These are phyloP conservation scores for Suhomyces pyralidae DNA, from an alignment of 805 yeast species.

Conservation along the genomic window DNA sequence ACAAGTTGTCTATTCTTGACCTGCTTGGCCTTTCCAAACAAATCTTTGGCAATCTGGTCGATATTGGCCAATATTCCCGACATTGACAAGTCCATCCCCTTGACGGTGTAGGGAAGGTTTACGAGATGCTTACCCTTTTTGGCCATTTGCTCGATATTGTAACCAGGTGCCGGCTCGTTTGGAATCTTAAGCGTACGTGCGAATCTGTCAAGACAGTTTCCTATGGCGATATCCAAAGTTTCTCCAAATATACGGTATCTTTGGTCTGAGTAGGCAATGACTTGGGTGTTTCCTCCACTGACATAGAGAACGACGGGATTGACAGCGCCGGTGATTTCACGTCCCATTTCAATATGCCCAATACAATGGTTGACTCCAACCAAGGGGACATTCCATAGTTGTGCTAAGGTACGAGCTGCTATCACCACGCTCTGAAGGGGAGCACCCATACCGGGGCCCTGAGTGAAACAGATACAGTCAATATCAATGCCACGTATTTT, in stretches of 20 bases:
- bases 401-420: constrained; percentile 83
- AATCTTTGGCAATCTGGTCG: constrained; percentile 74
- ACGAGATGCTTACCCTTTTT: constrained; percentile 62
- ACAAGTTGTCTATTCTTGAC: constrained; percentile 29
- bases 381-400: constrained; percentile 78
- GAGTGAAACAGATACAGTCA: constrained; percentile 88
- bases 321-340: constrained; percentile 96
- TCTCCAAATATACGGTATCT: constrained; percentile 98
- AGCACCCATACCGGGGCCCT: constrained; percentile 99
- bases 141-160: constrained; percentile 93
- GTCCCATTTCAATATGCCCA: constrained; percentile 98
- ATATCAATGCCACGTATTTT: constrained; percentile 47
- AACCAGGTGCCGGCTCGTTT: constrained; percentile 96
- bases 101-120: constrained; percentile 90
- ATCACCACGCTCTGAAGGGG: constrained; percentile 91
- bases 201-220: constrained; percentile 93
- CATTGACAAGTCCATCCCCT: constrained; percentile 98
- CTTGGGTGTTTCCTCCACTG: constrained; percentile 98
- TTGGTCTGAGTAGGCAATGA: constrained; percentile 92
- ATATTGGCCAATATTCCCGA: constrained; percentile 88
- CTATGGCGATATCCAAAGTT: constrained; percentile 95
- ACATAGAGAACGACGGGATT: constrained; percentile 97
- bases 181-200: constrained; percentile 87
- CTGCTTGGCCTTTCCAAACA: constrained; percentile 44
- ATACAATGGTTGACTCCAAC: constrained; percentile 97